Conservation (phyloP, 306 rosid species). For the Malus asiatica region DNA sequence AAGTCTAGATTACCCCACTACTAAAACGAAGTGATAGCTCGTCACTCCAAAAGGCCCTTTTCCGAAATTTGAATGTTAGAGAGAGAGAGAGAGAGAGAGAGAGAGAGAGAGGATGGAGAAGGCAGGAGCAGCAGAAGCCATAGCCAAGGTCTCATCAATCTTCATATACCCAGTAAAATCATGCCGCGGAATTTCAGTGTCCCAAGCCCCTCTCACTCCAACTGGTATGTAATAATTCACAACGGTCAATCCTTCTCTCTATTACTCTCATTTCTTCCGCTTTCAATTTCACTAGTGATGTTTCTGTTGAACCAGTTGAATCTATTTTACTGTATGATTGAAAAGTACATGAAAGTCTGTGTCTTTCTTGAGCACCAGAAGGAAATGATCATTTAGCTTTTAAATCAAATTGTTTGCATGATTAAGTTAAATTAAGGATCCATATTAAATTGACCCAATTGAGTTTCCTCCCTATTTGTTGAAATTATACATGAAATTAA, state of each 20-base stretch:
- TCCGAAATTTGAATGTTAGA: not conserved
- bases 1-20: too few relatives aligned
- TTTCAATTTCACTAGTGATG: not conserved
- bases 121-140: not conserved
- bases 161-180: constrained; percentile 78
- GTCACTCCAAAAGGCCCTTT: not conserved
- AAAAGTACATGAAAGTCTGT: not conserved
- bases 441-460: not conserved
- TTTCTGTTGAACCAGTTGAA: not conserved
- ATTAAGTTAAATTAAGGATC: not conserved
- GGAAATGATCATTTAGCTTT: not conserved
- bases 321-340: not conserved
- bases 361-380: not conserved
- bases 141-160: constrained; percentile 38
- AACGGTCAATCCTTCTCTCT: not conserved
- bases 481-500: not conserved
- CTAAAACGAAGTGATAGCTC: too few relatives aligned
- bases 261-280: too few relatives aligned
- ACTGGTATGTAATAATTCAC: constrained; percentile 32
- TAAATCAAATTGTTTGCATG: not conserved
- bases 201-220: constrained; percentile 63
- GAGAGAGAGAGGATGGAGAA: not conserved
- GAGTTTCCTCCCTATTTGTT: not conserved
- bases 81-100: not conserved
- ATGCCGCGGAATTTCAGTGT: constrained; percentile 77